A percentile compares a stretch with the other conserved stretches of the same genome.
phyloP scores from a whole-genome alignment of 2,329 filamentous ascomycete genomes.

The Colletotrichum sp. region DNA sequence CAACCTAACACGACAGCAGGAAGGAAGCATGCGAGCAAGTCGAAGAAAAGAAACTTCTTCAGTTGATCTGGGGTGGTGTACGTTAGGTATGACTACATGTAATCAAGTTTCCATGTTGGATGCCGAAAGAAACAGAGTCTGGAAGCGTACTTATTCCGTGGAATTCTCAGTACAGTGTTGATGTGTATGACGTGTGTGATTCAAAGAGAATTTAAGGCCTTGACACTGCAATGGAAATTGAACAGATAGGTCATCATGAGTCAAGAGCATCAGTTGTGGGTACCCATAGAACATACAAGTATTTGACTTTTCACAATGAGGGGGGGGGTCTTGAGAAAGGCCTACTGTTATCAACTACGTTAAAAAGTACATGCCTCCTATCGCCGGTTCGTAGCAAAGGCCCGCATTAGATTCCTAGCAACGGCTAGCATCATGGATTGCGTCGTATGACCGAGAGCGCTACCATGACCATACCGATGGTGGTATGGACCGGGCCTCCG shows the following conservation, averaged over 20 bases:
- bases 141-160: background rate
- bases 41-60: background rate
- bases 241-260: background rate
- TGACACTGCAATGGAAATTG: background rate
- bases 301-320: no score
- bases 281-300: background rate
- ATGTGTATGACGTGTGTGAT: background rate
- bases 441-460: no score
- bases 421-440: no score
- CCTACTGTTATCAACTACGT: no score
- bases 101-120: background rate
- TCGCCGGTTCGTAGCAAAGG: no score
- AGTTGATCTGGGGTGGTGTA: background rate
- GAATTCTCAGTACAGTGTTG: fast-evolving
- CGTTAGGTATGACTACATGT: background rate
- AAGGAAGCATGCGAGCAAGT: background rate
- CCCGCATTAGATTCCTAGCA: no score
- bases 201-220: background rate
- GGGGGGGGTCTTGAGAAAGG: no score
- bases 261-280: background rate
- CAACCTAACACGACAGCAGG: background rate
- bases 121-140: background rate
- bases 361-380: no score
- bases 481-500: no score
- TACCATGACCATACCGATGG: no score